phyloP scores from a whole-genome alignment of 148 eudicot genomes.

The Nepenthes gracilis region DNA sequence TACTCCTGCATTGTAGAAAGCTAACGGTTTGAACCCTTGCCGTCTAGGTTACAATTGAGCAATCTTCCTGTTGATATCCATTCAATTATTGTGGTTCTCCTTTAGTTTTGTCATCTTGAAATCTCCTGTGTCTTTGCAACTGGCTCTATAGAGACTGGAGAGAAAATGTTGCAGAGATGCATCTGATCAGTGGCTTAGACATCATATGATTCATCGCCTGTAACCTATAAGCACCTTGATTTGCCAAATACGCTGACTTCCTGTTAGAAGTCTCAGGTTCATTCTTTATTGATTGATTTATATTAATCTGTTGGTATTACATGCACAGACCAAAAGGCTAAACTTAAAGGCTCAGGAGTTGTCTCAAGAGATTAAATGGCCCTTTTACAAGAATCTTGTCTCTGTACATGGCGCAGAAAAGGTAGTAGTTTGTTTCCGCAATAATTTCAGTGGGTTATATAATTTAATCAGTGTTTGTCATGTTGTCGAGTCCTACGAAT shows the following conservation, averaged over 20 bases:
- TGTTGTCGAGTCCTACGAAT: background rate
- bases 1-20: too few relatives aligned
- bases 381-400: conserved; percentile 46
- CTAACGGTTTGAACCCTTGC: too few relatives aligned
- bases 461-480: background rate
- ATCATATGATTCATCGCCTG: too few relatives aligned
- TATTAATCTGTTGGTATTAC: conserved; percentile 1
- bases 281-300: conserved; percentile 1
- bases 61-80: too few relatives aligned
- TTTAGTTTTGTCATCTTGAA: too few relatives aligned
- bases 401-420: conserved; percentile 20
- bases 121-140: too few relatives aligned
- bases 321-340: conserved; percentile 38
- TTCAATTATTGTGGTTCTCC: too few relatives aligned
- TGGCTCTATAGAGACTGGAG: too few relatives aligned
- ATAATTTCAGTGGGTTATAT: background rate
- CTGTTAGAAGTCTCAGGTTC: background rate
- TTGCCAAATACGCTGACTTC: background rate
- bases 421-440: conserved; percentile 11
- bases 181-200: too few relatives aligned
- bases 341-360: conserved; percentile 57
- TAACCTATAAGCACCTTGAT: too few relatives aligned
- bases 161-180: too few relatives aligned
- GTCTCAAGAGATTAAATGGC: conserved; percentile 58
- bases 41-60: too few relatives aligned